Percentiles rank a stretch among this genome's conserved stretches.
These are phyloP conservation scores for Auricularia heimuer DNA, from an alignment of 768 basidiomycete species.

Conservation along the genomic window DNA sequence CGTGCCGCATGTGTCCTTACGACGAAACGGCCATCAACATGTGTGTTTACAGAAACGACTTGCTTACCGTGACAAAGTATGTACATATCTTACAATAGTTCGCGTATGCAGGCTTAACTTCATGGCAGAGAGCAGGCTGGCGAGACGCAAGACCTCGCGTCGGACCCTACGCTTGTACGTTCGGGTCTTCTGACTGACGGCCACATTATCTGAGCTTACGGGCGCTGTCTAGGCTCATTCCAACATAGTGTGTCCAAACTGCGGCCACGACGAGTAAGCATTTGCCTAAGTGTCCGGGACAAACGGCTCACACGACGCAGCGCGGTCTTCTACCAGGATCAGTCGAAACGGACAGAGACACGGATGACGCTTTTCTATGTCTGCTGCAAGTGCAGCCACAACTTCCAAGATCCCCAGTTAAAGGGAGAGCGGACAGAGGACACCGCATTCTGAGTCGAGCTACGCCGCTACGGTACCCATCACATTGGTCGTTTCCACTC, in stretches of 20 bases:
- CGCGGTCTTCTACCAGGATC: conserved; percentile 91
- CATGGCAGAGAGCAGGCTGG: conserved; percentile 78
- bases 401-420: conserved; percentile 61
- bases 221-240: conserved; percentile 57
- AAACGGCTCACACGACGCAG: conserved; percentile 32
- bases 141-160: conserved; percentile 76
- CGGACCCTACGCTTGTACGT: conserved; percentile 79
- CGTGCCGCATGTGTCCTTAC: conserved; percentile 82
- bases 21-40: conserved; percentile 79
- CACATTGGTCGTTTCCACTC: background rate
- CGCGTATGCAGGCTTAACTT: background rate
- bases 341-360: conserved; percentile 93
- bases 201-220: background rate
- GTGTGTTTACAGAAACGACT: conserved; percentile 88
- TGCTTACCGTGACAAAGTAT: conserved; percentile 88
- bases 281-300: background rate
- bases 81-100: conserved; percentile 13
- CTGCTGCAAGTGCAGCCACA: conserved; percentile 71
- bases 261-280: conserved; percentile 75
- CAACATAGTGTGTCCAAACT: conserved; percentile 73
- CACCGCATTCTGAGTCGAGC: background rate
- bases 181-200: background rate
- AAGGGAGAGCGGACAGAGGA: conserved; percentile 26
- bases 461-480: background rate
- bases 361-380: conserved; percentile 91